A percentile compares a stretch with the other conserved stretches of the same genome.
These are phyloP conservation scores for Ceratocystis variospora DNA, from an alignment of 2,329 filamentous ascomycete genomes.

Conservation along the genomic window DNA sequence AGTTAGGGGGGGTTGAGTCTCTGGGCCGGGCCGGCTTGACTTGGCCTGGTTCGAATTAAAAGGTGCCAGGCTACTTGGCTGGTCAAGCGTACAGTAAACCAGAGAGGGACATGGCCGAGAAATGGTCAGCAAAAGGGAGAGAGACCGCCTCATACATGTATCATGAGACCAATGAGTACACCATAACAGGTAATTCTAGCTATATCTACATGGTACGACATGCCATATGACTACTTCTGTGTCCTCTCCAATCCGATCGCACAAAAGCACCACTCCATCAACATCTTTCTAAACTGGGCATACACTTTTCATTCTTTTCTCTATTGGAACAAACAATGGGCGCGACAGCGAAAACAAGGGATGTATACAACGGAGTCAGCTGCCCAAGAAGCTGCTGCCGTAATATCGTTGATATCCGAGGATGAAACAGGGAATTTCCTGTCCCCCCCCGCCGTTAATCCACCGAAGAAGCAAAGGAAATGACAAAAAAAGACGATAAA, in stretches of 20 bases:
- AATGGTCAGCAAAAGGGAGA: neutral
- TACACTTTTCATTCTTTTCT: neutral
- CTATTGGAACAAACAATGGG: neutral
- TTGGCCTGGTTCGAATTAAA: neutral
- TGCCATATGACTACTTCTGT: neutral
- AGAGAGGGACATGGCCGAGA: neutral
- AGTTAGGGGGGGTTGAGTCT: neutral
- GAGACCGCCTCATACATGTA: neutral
- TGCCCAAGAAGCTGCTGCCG: conserved; percentile 4
- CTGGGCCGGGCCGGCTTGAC: neutral
- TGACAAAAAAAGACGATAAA: neutral
- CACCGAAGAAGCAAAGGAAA: neutral
- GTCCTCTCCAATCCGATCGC: neutral
- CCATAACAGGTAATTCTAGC: too few relatives aligned
- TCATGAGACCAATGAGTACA: neutral
- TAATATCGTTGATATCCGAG: conserved; percentile 13
- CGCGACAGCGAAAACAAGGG: neutral
- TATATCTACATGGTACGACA: neutral
- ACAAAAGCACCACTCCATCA: neutral
- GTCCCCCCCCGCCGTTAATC: neutral
- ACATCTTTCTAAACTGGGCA: neutral
- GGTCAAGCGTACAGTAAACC: neutral
- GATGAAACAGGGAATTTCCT: neutral
- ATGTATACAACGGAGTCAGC: neutral
- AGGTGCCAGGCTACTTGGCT: neutral